These are phyloP conservation scores for Poa annua DNA, from an alignment of 176 grass and related monocot genomes.

Conservation along the genomic window DNA sequence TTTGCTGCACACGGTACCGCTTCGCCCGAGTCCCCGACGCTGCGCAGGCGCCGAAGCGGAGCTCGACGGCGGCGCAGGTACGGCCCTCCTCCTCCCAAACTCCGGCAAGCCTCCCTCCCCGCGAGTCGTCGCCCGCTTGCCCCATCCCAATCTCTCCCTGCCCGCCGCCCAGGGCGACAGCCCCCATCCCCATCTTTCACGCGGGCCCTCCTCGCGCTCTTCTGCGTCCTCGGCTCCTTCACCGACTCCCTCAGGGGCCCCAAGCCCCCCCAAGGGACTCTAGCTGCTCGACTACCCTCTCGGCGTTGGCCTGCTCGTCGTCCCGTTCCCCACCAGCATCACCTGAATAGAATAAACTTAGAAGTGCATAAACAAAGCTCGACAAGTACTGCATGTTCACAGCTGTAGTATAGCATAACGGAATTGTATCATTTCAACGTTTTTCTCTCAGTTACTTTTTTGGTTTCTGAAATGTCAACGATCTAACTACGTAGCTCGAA, in stretches of 20 bases:
- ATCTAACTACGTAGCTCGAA: no score
- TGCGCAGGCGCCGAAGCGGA: no score
- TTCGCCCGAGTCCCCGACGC: no score
- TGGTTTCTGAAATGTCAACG: no score
- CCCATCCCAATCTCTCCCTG: background rate
- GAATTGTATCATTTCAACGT: no score
- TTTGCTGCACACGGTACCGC: no score
- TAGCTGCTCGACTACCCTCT: background rate
- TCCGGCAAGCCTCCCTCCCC: background rate
- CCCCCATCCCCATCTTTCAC: background rate
- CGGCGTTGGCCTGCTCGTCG: background rate
- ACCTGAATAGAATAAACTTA: no score
- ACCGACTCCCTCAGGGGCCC: background rate
- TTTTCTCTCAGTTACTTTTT: no score
- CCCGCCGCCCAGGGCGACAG: background rate
- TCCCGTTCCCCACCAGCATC: background rate
- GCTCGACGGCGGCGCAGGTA: no score
- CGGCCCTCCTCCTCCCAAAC: background rate
- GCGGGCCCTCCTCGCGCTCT: background rate
- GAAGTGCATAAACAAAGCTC: background rate
- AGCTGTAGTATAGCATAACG: no score
- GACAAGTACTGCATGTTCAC: background rate
- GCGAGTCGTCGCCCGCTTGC: background rate
- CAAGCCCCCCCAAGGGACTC: no score
- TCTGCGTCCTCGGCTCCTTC: background rate